Evolutionary conservation across 2,329 filamentous ascomycete genomes (phyloP).

Genomic region (Hymenoscyphus salicellus): DNA sequence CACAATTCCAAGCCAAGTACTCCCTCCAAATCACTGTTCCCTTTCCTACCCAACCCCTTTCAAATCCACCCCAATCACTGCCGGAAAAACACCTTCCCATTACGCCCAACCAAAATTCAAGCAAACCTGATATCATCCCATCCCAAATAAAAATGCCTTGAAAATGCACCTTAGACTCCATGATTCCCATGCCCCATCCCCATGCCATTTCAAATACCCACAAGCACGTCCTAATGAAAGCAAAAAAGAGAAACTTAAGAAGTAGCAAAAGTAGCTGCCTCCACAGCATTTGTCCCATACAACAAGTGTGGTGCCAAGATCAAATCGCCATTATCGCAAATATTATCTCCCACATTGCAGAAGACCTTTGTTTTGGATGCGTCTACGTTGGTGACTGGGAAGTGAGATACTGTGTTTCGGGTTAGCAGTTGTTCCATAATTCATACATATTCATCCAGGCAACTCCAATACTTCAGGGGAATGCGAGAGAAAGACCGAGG

Average conservation of each 20-base stretch:
- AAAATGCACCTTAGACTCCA: neutral
- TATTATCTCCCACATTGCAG: constrained; percentile 49
- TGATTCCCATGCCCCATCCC: neutral
- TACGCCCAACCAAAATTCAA: neutral
- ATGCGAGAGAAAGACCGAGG: too few relatives aligned
- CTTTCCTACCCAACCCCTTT: neutral
- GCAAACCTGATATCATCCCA: neutral
- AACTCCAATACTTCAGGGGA: neutral
- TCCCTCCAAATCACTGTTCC: neutral
- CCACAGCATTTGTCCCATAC: constrained; percentile 39
- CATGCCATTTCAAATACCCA: neutral
- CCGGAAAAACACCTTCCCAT: too few relatives aligned
- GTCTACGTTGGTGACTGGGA: constrained; percentile 26
- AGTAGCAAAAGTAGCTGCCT: constrained; percentile 40
- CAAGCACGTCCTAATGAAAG: neutral
- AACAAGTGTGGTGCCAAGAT: constrained; percentile 41
- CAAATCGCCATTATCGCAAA: constrained; percentile 47
- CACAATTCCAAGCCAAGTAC: too few relatives aligned
- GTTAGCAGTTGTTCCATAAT: neutral
- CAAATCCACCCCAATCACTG: neutral
- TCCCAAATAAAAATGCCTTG: neutral
- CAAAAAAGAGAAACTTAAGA: constrained; percentile 6
- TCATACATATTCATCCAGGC: neutral
- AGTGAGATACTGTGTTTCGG: constrained; percentile 20
- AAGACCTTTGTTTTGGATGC: constrained; percentile 41